Evolutionary conservation across 163 green algal species (phyloP), one percentile per base, ranked within the genome.

Genomic region (Prototheca wickerhamii): DNA sequence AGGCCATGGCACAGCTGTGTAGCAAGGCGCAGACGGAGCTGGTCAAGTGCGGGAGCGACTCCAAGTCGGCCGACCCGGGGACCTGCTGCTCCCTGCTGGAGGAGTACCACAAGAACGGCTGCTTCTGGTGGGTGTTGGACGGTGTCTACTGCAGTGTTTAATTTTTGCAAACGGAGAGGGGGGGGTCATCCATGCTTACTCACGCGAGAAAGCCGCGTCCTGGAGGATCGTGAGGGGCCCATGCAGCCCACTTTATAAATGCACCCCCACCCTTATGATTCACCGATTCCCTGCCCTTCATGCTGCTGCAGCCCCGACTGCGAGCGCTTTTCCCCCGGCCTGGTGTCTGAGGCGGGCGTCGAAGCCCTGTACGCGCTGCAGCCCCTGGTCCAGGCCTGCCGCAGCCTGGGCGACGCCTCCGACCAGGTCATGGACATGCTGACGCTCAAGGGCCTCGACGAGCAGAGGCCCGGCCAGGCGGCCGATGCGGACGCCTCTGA

Each of bases 51-150:
- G n/a, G n/a, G n/a, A 28, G 4, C 4, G 59, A 29, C 43, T 17
- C 28, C 31, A 46, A 30, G 2, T 32, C 35, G 28, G 30, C 4
- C 8, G 34, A 55, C 26, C 62, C 29, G 3, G 7, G 4, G 8
- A 50, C 50, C 35, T 68, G 62, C 23, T 68, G 62, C 62, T 31
- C 34, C 35, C 37, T 68, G 26, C 62, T 68, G 1, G 34, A 56
- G 18, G 34, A 42, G 34, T 61, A 61, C 52, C 40, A 46, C 2
- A 34, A 33, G 50, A 54, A 68, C 17, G 62, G 62, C 28, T 68
- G 62, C 51, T 51, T 68, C 18, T 68, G 62, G 62, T 68, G 52
- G 61, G 62, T 10, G 33, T 18, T 18, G 6, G 28, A 17, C 28
- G 0, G 28, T 1, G 25, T 26, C n/a, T 57, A n/a, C n/a, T n/a